These are phyloP conservation scores for Samsoniella hepiali DNA, from an alignment of 2,329 filamentous ascomycete genomes.

Conservation along the genomic window DNA sequence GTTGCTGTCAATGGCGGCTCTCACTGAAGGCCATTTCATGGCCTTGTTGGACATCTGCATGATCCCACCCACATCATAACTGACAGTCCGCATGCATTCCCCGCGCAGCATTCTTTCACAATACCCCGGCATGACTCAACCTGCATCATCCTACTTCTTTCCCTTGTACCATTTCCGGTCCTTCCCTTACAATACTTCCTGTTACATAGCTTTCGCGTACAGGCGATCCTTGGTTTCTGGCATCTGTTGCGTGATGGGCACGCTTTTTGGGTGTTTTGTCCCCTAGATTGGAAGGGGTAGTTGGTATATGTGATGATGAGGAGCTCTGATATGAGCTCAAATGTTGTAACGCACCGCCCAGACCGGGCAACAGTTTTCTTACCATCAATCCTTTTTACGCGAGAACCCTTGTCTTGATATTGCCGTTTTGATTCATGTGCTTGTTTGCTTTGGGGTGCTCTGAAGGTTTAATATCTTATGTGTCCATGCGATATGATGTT, in stretches of 20 bases:
- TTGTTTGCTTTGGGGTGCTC: background rate
- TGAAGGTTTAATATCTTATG: background rate
- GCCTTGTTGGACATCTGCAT: background rate
- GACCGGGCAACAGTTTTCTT: constrained; percentile 8
- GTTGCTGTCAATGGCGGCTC: constrained; percentile 31
- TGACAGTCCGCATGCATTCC: too few relatives aligned
- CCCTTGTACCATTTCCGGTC: background rate
- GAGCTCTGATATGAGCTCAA: constrained; percentile 3
- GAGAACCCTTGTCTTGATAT: background rate
- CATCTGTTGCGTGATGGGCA: constrained; percentile 20
- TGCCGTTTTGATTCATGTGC: background rate
- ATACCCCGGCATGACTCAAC: background rate
- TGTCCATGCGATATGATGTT: constrained; percentile 1
- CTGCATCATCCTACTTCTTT: background rate
- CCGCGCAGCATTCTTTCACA: background rate
- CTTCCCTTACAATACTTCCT: constrained; percentile 5
- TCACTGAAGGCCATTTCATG: background rate
- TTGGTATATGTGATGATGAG: constrained; percentile 15
- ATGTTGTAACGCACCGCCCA: constrained; percentile 10
- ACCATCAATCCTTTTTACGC: background rate
- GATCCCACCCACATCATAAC: too few relatives aligned
- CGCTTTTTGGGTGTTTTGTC: constrained; percentile 6
- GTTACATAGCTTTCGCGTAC: constrained; percentile 10
- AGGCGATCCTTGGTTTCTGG: constrained; percentile 6
- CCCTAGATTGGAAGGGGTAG: background rate